Base-by-base conservation (phyloP, 1,284 basidiomycete species). In the Cutaneotrichosporon mucoides region DNA sequence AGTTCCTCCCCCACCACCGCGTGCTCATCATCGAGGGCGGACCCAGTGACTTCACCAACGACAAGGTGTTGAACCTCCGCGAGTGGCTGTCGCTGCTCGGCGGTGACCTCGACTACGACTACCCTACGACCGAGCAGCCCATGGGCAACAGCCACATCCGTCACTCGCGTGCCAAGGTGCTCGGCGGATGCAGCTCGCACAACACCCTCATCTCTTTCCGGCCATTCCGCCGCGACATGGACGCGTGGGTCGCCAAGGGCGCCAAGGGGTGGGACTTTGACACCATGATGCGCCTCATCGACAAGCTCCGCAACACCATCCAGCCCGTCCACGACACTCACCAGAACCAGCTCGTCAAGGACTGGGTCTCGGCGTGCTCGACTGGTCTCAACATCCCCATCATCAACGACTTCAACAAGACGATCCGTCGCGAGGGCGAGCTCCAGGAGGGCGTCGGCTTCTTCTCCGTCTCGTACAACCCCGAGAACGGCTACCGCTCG, bases 141-240 rank as follows among this genome's bases (percentile, higher is more conserved):
- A 59, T 56, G 51, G 62, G 62, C 54, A 64, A 64, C 59, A 54
- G 51, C 35, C 54, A 61, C 52, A 64, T 64, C 55, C 62, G 62
- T 9, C 62, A 64, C 48, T 61, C 59, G 33, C 62, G 62, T 37
- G 62, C 62, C 5, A 61, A 61, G 40, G 59, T 64, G 5, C 59
- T 64, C 35, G 62, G 62, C 43, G 62, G 62, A 10, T 64, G 62
- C 52, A 50, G 45, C 33, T 54, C 50, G 33, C 62, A 64, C 59
- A 64, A 64, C 59, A 64, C 62, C 11, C 59, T 64, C 47, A 64
- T 64, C 55, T 64, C 62, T n/a, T 64, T 64, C 59, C 56, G 62
- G 12, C 62, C 62, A 5, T 64, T 61, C 59, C 47, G 41, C 41
- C 47, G 43, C 37, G 62, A 64, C 59, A 61, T 64, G 62, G 56